Evolutionary conservation across 352 stramenopile species (phyloP).

Genomic region (Phytophthora tubulina): DNA sequence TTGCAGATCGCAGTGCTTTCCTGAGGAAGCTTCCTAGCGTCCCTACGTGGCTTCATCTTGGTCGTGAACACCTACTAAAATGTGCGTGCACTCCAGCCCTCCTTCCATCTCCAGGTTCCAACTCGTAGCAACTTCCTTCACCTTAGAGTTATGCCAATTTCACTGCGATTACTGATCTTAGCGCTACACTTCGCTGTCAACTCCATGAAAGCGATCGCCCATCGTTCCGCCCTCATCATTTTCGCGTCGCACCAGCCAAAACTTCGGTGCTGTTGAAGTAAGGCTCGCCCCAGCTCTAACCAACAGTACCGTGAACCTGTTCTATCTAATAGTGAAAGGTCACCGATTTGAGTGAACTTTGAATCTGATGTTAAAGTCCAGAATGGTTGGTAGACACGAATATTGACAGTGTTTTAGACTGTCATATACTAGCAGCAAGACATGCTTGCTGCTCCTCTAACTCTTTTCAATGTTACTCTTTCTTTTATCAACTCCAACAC

Average conservation of each 20-base stretch:
- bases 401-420: too few species aligned
- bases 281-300: too few species aligned
- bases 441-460: too few species aligned
- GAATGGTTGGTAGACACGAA: too few species aligned
- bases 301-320: too few species aligned
- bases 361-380: too few species aligned
- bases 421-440: too few species aligned
- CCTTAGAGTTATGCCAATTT: not conserved
- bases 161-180: not conserved
- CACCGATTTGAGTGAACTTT: too few species aligned
- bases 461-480: too few species aligned
- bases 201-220: constrained; percentile 1
- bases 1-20: constrained; percentile 35
- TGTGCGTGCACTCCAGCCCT: not conserved
- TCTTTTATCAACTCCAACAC: too few species aligned
- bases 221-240: constrained; percentile 34
- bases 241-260: constrained; percentile 32
- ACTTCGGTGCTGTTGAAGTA: too few species aligned
- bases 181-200: constrained; percentile 4
- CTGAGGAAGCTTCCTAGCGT: constrained; percentile 27
- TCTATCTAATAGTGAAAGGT: too few species aligned
- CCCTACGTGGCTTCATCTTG: constrained; percentile 16
- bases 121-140: not conserved
- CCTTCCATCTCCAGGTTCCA: not conserved
- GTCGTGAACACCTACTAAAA: not conserved